Evolutionary conservation across 1,284 basidiomycete genomes (phyloP).

Genomic region (Cryptococcus maquisensis): DNA sequence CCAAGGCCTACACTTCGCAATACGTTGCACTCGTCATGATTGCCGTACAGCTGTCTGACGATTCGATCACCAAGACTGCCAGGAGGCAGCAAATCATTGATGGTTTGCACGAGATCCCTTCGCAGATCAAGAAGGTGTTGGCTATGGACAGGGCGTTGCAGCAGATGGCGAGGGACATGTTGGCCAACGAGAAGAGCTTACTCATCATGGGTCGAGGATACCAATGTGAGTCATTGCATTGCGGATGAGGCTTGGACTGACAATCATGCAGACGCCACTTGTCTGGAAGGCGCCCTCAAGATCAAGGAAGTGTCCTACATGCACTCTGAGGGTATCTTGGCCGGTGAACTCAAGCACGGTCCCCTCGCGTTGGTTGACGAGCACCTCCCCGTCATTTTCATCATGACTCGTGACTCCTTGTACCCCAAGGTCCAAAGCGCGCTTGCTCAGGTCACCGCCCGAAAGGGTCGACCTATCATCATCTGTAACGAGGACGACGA

Average conservation of each 20-base stretch:
- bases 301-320: constrained; percentile 97
- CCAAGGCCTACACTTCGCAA: constrained; percentile 99
- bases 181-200: constrained; percentile 77
- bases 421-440: constrained; percentile 98
- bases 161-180: constrained; percentile 72
- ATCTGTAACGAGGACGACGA: constrained; percentile 93
- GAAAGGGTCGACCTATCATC: constrained; percentile 93
- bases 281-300: constrained; percentile 96
- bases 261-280: constrained; percentile 68
- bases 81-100: constrained; percentile 92
- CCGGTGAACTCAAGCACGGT: constrained; percentile 98
- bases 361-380: constrained; percentile 96
- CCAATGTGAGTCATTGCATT: constrained; percentile 60
- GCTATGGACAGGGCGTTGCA: constrained; percentile 75
- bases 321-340: constrained; percentile 91
- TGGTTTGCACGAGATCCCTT: constrained; percentile 83
- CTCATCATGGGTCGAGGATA: constrained; percentile 98
- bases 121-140: constrained; percentile 84
- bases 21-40: constrained; percentile 99
- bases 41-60: constrained; percentile 94
- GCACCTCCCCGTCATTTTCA: constrained; percentile 96
- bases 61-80: constrained; percentile 86
- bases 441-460: constrained; percentile 91
- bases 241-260: neutral
- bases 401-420: constrained; percentile 98